Conservation (phyloP, 129 eudicot species). For the Tagetes patula region DNA sequence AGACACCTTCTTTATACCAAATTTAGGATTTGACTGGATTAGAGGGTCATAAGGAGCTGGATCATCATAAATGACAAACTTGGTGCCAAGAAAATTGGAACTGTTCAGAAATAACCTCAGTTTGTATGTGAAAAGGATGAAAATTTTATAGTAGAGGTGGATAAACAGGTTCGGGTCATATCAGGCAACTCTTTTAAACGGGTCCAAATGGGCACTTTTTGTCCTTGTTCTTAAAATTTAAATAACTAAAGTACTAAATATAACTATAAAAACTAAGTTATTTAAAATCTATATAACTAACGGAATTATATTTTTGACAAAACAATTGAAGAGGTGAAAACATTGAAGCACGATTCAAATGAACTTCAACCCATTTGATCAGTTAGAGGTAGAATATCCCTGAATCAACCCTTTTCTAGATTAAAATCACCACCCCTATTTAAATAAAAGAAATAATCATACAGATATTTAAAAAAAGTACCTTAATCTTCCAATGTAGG, state of each 20-base stretch:
- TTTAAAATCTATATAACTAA: neutral
- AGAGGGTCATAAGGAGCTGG: conserved; percentile 45
- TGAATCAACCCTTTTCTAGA: neutral
- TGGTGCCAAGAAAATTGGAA: conserved; percentile 85
- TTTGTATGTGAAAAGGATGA: conserved; percentile 3
- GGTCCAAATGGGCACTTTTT: neutral
- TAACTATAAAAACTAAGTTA: neutral
- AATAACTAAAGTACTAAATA: neutral
- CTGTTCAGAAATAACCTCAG: conserved; percentile 37
- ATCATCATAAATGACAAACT: conserved; percentile 56
- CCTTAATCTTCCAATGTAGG: conserved; percentile 81
- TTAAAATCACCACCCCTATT: neutral
- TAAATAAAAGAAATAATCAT: neutral
- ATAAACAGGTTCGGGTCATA: neutral
- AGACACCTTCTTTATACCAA: conserved; percentile 38
- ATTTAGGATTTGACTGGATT: conserved; percentile 22
- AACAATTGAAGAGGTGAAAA: neutral
- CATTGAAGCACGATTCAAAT: neutral
- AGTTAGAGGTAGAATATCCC: neutral
- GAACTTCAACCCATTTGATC: neutral
- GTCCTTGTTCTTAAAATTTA: neutral
- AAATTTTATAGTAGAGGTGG: neutral
- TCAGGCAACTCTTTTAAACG: neutral
- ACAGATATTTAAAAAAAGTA: conserved; percentile 8
- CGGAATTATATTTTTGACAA: neutral